Conservation (phyloP, 2,329 filamentous ascomycete genomes). For the Colletotrichum sp. region DNA sequence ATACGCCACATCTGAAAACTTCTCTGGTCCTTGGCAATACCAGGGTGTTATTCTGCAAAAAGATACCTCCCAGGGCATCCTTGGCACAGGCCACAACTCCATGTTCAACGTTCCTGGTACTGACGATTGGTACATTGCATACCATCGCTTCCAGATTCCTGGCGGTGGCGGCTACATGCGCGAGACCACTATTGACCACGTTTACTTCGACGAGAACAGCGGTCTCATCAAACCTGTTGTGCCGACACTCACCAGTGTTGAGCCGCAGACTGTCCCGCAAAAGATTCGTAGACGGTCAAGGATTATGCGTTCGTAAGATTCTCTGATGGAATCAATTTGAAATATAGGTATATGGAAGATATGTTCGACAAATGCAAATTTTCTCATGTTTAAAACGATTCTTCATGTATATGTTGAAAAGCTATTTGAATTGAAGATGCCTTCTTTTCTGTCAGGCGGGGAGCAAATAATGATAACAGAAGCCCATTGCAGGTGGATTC, state of each 20-base stretch:
- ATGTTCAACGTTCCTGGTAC: slow-evolving; percentile 50
- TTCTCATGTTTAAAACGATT: neutral
- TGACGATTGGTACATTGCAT: slow-evolving; percentile 55
- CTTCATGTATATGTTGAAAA: neutral
- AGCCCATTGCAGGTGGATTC: neutral
- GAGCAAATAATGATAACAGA: neutral
- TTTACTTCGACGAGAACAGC: slow-evolving; percentile 40
- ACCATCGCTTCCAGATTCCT: slow-evolving; percentile 52
- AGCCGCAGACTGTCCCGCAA: slow-evolving; percentile 16
- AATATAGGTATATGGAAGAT: neutral
- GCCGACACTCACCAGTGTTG: slow-evolving; percentile 39
- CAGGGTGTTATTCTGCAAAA: slow-evolving; percentile 49
- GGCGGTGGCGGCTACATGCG: slow-evolving; percentile 46
- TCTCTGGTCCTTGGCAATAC: slow-evolving; percentile 49
- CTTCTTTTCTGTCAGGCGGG: neutral
- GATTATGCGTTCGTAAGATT: neutral
- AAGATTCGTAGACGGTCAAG: neutral
- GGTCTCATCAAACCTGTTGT: slow-evolving; percentile 42
- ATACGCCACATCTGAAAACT: slow-evolving; percentile 44
- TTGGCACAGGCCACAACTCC: slow-evolving; percentile 50
- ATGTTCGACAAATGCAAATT: neutral
- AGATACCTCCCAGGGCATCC: slow-evolving; percentile 43
- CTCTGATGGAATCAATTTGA: neutral
- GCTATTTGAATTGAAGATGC: neutral
- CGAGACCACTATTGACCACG: slow-evolving; percentile 46